Evolutionary conservation across 148 eudicot species (phyloP), one percentile per base, ranked within the genome.

Genomic region (Spergularia bocconei): DNA sequence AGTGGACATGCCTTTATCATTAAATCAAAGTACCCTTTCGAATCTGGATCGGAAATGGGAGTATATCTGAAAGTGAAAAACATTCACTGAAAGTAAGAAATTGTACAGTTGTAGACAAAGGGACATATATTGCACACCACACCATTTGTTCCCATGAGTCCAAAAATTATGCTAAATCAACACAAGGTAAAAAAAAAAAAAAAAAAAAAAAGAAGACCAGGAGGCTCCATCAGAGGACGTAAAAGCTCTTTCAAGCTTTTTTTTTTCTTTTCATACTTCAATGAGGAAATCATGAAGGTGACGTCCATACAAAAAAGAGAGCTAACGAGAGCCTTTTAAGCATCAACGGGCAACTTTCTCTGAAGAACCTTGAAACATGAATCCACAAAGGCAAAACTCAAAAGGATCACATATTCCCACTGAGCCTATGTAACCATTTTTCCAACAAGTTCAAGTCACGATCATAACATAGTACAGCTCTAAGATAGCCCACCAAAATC

Each of bases 11-110:
- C 99, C 98, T 96, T 96, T 72, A 96, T 91, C 82, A 96, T 77
- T 74, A 96, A 85, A 83, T 96, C 99, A 81, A 96, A 96, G 85
- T 89, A 84, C 66, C 99, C 99, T 77, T 86, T 89, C 54, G 94
- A 80, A 70, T 88, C 94, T 67, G 98, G 98, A 82, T 91, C 92
- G 63, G 99, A 96, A 81, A 96, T 88, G 60, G 99, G 98, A 72
- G 99, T 96, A 76, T 96, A 96, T 77, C 99, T 95, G 87, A 69
- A 29, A 29, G 36, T 29, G 36, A 29, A 77, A 70, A 79, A 1
- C 39, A 44, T 53, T 67, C 54, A 79, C 72, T 76, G 23, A 79
- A 62, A 33, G 47, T 56, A 74, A 21, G 72, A 12, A 38, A 69
- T 58, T n/a, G 2, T 29, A 29, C 55, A 70, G 41, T 38, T 41